Evolutionary conservation across 2,329 filamentous ascomycete species (phyloP).

Genomic region (Rutstroemia sp.): DNA sequence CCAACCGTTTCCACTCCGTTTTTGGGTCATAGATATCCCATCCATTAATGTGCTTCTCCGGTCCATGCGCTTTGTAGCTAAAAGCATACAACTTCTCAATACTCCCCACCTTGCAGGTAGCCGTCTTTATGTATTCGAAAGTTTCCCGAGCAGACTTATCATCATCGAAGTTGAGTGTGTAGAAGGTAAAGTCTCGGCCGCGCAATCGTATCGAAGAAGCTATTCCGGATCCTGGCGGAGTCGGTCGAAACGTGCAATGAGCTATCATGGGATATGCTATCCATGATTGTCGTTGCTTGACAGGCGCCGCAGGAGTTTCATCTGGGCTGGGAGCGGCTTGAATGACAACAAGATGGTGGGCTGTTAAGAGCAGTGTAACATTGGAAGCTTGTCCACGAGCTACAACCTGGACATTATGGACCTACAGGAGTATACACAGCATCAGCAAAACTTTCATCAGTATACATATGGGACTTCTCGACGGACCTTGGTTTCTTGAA

Average conservation of each 20-base stretch:
- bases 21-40: constrained; percentile 82
- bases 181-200: constrained; percentile 88
- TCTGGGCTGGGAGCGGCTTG: constrained; percentile 26
- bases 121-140: constrained; percentile 75
- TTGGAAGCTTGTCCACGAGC: constrained; percentile 48
- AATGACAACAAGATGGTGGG: constrained; percentile 48
- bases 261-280: constrained; percentile 91
- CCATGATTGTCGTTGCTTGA: constrained; percentile 67
- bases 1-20: constrained; percentile 80
- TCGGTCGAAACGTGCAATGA: constrained; percentile 69
- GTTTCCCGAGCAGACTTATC: constrained; percentile 72
- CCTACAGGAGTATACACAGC: constrained; percentile 30
- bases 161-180: constrained; percentile 79
- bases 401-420: constrained; percentile 55
- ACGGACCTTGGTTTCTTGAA: constrained; percentile 38
- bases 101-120: constrained; percentile 74
- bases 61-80: constrained; percentile 65
- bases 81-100: constrained; percentile 92
- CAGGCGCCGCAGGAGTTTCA: neutral
- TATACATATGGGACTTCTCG: neutral
- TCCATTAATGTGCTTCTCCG: constrained; percentile 68
- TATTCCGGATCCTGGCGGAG: constrained; percentile 59
- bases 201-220: constrained; percentile 79
- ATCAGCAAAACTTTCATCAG: neutral
- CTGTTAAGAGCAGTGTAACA: constrained; percentile 53